These are phyloP conservation scores for Leishmania mexicana DNA, from an alignment of 208 protist species.

Conservation along the genomic window DNA sequence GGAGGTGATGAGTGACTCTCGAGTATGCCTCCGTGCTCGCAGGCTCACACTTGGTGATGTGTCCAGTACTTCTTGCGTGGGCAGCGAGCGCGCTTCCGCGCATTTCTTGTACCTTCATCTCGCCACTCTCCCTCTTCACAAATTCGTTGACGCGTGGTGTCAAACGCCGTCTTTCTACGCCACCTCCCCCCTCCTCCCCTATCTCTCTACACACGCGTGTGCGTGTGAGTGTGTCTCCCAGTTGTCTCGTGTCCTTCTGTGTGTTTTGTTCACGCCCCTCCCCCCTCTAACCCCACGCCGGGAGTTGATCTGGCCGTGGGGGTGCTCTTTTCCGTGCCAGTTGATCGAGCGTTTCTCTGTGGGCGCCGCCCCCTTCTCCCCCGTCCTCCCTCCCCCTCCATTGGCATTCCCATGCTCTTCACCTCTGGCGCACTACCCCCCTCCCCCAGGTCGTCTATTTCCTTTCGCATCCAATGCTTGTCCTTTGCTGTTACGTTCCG, in stretches of 20 bases:
- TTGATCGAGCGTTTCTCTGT: not conserved
- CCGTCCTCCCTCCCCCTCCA: not conserved
- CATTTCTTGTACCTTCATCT: not conserved
- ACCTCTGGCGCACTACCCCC: not conserved
- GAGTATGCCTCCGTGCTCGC: not conserved
- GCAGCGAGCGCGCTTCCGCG: not conserved
- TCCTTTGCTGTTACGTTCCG: not conserved
- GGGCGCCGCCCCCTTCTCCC: not conserved
- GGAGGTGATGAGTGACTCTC: not conserved
- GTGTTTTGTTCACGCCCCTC: not conserved
- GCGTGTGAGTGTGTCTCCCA: not conserved
- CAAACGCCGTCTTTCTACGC: not conserved
- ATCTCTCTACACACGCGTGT: not conserved
- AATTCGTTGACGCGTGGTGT: not conserved
- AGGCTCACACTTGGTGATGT: not conserved
- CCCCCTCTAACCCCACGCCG: not conserved
- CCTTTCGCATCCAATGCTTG: not conserved
- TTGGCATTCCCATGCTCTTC: not conserved
- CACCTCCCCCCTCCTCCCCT: not conserved
- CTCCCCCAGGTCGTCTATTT: not conserved
- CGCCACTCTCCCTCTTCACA: conserved; percentile 17
- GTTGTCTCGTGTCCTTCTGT: not conserved
- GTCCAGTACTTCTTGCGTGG: too few relatives aligned
- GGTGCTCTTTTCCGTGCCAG: not conserved
- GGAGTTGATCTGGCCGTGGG: not conserved